Base-by-base conservation (phyloP, 345 rosid species). In the Citrus inodora region DNA sequence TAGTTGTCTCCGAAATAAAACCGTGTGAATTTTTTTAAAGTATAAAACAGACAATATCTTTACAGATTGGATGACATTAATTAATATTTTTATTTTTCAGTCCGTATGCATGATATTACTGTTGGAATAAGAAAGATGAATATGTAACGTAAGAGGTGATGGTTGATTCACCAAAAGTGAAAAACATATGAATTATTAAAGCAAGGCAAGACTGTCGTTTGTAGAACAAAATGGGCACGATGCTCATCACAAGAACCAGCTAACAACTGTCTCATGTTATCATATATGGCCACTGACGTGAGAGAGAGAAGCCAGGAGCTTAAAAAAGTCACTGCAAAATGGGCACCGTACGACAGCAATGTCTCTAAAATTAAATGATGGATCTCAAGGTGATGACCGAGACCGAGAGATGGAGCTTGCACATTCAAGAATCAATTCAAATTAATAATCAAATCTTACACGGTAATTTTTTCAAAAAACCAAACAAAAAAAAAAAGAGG, bases 291-390 rank as follows among this genome's bases (percentile, higher is more conserved):
- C 48, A 22, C 56, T 53, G 71, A 72, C 64, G 62, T 55, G 46
- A 4, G 71, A 19, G 63, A 46, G 17, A 7, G 33, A 19, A 7
- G 9, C 42, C 17, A n/a, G 40, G 33, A 33, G 17, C 79, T 80
- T 60, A 56, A 80, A 75, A 73, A 67, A 65, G 59, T 27, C 70
- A 74, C 59, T 62, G 62, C 69, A 70, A 74, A 70, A 78, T 78
- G 83, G 79, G 81, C 74, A 56, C 73, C 82, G 84, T 86, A 84
- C 87, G 86, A 81, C 88, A 85, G 76, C 74, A 80, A 65, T 84
- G 88, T 87, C 89, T 78, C 85, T 78, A 84, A 81, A 40, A 75
- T 72, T 78, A 77, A 82, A 79, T 81, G 85, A 70, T 81, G 87
- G 89, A 88, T 87, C 89, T 85, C 87, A 79, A 80, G 56, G 17